Evolutionary conservation across 2,329 filamentous ascomycete genomes (phyloP).

Genomic region (Claviceps paspali): DNA sequence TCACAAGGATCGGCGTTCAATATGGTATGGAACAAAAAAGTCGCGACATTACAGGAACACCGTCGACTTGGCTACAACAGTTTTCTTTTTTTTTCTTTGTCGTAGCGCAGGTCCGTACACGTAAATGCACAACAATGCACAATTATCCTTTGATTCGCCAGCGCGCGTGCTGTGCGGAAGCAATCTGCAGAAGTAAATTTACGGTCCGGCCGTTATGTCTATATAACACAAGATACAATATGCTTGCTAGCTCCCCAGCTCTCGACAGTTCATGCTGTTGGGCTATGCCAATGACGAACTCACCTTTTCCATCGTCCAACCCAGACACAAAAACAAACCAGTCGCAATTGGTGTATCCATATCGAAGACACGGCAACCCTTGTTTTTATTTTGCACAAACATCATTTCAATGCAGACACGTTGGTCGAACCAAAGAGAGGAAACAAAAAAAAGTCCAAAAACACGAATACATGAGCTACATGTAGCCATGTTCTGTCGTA

Average conservation of each 20-base stretch:
- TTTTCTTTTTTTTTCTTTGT: no score
- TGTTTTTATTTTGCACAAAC: no score
- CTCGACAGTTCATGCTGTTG: background rate
- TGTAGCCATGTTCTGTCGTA: background rate
- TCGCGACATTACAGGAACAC: no score
- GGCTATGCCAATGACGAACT: background rate
- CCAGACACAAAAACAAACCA: background rate
- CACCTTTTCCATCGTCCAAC: background rate
- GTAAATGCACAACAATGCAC: no score
- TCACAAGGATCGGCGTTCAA: no score
- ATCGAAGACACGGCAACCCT: no score
- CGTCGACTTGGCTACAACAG: no score
- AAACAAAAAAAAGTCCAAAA: background rate
- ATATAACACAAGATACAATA: slow-evolving; percentile 9
- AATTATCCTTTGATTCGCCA: background rate
- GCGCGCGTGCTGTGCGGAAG: background rate
- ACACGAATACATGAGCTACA: background rate
- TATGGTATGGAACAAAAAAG: no score
- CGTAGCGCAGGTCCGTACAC: no score
- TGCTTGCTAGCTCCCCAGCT: background rate
- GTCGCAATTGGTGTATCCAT: background rate
- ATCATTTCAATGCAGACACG: background rate
- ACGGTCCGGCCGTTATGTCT: slow-evolving; percentile 3
- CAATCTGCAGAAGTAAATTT: background rate
- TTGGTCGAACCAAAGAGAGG: no score